Base-by-base conservation (phyloP, 2,329 filamentous ascomycete genomes). In the Sporothrix schenckii region DNA sequence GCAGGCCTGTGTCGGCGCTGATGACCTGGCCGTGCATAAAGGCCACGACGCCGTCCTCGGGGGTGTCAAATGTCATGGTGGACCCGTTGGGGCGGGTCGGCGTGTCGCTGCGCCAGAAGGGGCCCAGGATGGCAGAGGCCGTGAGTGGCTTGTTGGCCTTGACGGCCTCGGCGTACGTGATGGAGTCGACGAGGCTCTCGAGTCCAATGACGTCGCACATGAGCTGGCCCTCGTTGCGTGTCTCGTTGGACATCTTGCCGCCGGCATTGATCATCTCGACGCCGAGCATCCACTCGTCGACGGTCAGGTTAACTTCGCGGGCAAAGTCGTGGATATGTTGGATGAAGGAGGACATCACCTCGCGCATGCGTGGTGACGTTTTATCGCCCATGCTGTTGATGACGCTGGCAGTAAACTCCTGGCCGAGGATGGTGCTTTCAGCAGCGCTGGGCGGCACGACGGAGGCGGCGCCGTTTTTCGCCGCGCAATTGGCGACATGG, bases 311-410 rank as follows among this genome's bases (percentile, higher is more conserved):
- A 72, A 89, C 86, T 77, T 91, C 89, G 54, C 88, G 85, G 16
- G 87, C 86, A 78, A 91, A 91, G 78, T 89, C 88, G 79, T 91
- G 89, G 58, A 91, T 83, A 80, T 91, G 88, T 60, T 81, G 83
- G 76, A 91, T 85, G 72, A 90, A 80, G 61, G 83, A 83, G 70
- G 83, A 78, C 81, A 91, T 82, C 75, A 91, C 81, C 73, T 86
- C 80, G 72, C 85, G 84, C 74, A 86, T 83, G 70, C 89, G 84
- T 56, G 87, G 86, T 73, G 84, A 80, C 21, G 87, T 87, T 70
- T 87, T 86, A 66, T 88, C 87, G 16, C 89, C 88, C 77, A 88
- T 90, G 74, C 87, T 83, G 74, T 87, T 84, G 78, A 91, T 84
- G 77, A 91, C 88, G 74, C 83, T 81, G 76, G 86, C 80, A 53